phyloP scores from a whole-genome alignment of 768 basidiomycete species.

The Melanogaster broomeanus region DNA sequence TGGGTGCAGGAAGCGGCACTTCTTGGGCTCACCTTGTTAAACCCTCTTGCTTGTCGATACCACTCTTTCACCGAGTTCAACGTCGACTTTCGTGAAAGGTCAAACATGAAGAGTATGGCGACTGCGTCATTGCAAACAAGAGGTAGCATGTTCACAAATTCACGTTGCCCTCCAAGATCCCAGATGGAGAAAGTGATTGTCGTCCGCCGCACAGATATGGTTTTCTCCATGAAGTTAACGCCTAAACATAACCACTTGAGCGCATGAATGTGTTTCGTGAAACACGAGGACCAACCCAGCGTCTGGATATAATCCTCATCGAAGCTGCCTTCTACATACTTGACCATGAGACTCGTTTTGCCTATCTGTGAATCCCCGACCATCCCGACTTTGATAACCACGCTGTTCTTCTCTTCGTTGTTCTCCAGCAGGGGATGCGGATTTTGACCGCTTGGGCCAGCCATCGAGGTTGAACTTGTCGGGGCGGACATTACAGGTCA shows the following conservation, averaged over 20 bases:
- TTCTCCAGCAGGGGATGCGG: slow-evolving; percentile 52
- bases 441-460: slow-evolving; percentile 56
- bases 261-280: not conserved
- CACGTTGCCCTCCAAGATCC: slow-evolving; percentile 96
- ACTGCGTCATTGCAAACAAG: slow-evolving; percentile 99
- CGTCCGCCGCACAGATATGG: slow-evolving; percentile 95
- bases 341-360: slow-evolving; percentile 99
- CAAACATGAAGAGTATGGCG: slow-evolving; percentile 99
- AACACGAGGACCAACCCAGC: slow-evolving; percentile 62
- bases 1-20: not conserved
- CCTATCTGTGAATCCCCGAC: slow-evolving; percentile 99
- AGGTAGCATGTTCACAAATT: slow-evolving; percentile 99
- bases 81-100: slow-evolving; percentile 95
- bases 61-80: slow-evolving; percentile 99
- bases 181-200: slow-evolving; percentile 99
- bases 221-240: slow-evolving; percentile 99
- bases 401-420: slow-evolving; percentile 81
- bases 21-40: slow-evolving; percentile 81
- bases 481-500: slow-evolving; percentile 47
- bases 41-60: slow-evolving; percentile 98
- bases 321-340: slow-evolving; percentile 98
- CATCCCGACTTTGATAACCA: slow-evolving; percentile 99
- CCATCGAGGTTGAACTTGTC: slow-evolving; percentile 48
- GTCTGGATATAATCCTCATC: slow-evolving; percentile 99
- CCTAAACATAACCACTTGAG: slow-evolving; percentile 42